phyloP scores from a whole-genome alignment of 805 yeast genomes.

The Wickerhamomyces alni region DNA sequence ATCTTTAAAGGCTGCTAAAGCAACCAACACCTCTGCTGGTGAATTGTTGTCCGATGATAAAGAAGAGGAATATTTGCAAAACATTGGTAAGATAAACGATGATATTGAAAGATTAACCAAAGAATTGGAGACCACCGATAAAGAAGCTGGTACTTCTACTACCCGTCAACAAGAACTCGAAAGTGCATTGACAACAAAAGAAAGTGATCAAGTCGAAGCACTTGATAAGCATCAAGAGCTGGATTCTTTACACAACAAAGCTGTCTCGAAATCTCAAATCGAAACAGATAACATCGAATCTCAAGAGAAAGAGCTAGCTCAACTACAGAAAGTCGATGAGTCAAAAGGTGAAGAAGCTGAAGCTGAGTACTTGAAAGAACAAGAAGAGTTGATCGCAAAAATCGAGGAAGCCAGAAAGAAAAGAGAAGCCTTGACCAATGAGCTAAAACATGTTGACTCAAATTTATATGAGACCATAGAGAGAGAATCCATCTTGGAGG shows the following conservation, averaged over 20 bases:
- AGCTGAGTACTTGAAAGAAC: slow-evolving; percentile 5
- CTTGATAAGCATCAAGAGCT: slow-evolving; percentile 10
- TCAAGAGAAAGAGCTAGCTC: neutral
- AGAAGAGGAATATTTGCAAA: slow-evolving; percentile 2
- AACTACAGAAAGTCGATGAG: slow-evolving; percentile 3
- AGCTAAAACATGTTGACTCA: slow-evolving; percentile 9
- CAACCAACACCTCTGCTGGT: neutral
- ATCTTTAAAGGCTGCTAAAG: slow-evolving; percentile 3
- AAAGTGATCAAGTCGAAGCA: slow-evolving; percentile 9
- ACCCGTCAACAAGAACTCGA: neutral
- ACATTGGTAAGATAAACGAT: slow-evolving; percentile 5
- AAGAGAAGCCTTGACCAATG: slow-evolving; percentile 14
- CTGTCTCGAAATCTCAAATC: slow-evolving; percentile 7
- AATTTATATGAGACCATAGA: slow-evolving; percentile 14
- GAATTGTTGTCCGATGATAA: slow-evolving; percentile 1
- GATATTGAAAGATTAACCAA: slow-evolving; percentile 2
- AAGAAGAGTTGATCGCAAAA: slow-evolving; percentile 11
- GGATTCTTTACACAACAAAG: slow-evolving; percentile 13
- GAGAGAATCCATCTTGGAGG: slow-evolving; percentile 13
- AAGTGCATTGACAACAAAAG: slow-evolving; percentile 8
- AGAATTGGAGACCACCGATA: slow-evolving; percentile 3
- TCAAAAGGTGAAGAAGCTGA: neutral
- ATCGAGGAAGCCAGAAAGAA: slow-evolving; percentile 15
- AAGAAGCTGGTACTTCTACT: neutral
- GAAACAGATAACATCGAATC: slow-evolving; percentile 8